Base-by-base conservation (phyloP, 495 filamentous ascomycete species). In the Trichoderma reesei region DNA sequence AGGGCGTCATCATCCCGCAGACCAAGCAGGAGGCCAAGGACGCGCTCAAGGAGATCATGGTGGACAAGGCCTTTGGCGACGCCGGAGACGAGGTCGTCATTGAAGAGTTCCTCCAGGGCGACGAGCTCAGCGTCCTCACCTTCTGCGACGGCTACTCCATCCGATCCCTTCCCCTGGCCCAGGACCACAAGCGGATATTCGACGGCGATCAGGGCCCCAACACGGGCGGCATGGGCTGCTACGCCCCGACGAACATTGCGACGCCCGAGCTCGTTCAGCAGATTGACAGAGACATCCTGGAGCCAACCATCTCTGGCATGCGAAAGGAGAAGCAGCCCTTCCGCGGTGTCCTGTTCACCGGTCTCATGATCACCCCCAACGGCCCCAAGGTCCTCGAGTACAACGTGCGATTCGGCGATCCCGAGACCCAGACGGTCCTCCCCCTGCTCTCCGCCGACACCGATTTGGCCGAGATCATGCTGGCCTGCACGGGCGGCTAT, bases 141-240 rank as follows among this genome's bases (percentile, higher is more conserved):
- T 96, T 98, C 79, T 88, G 86, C 68, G 94, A 98, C 71, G 94
- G 94, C 34, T 89, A 88, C 68, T 90, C 88, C 3, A 88, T 96
- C 67, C 83, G 82, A 69, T 89, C 88, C 10, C 81, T 97, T n/a
- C 91, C 92, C 42, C 85, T 95, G 1, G 94, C 94, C 11, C 94
- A 98, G 71, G 94, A 98, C 72, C 94, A 98, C 78, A 98, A 98
- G 81, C 85, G 89, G 60, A 89, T 96, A 61, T 89, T 87, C 62
- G 95, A 98, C 70, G 90, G 90, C 61, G 94, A 98, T 70, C 82
- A 85, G 41, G 94, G 94, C 3, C 89, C 91, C 20, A 98, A 97
- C 77, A 98, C 94, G 7, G 95, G 94, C 59, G 95, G 94, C 14
- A 98, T 98, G 94, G 94, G 94, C 64, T 95, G 91, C 75, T 98